A percentile compares a stretch with the other conserved stretches of the same genome.
These are phyloP conservation scores for Shiraia sp. DNA, from an alignment of 2,329 filamentous ascomycete species.

Conservation along the genomic window DNA sequence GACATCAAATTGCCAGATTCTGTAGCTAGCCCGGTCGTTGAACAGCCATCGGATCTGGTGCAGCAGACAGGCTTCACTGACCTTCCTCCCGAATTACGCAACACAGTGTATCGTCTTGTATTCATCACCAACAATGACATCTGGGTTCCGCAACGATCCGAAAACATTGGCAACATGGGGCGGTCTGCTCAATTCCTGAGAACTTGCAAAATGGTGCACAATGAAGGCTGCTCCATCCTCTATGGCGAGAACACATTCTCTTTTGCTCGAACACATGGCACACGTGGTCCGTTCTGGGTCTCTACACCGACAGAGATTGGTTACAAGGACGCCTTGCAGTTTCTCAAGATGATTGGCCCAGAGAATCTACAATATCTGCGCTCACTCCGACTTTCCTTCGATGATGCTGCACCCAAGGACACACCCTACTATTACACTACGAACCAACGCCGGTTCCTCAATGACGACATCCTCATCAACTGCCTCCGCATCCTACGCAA, in stretches of 20 bases:
- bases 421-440: constrained; percentile 44
- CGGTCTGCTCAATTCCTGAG: constrained; percentile 52
- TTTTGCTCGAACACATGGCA: constrained; percentile 46
- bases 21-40: not conserved
- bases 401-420: constrained; percentile 50
- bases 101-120: constrained; percentile 51
- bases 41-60: not conserved
- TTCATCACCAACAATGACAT: constrained; percentile 45
- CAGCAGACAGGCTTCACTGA: constrained; percentile 27
- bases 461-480: constrained; percentile 52
- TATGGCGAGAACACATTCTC: constrained; percentile 56
- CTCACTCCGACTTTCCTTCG: constrained; percentile 49
- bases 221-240: constrained; percentile 53
- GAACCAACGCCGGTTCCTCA: constrained; percentile 53
- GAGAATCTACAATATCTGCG: constrained; percentile 53
- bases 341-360: constrained; percentile 53
- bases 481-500: constrained; percentile 50
- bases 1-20: constrained; percentile 13
- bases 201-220: constrained; percentile 50
- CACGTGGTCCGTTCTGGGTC: constrained; percentile 48
- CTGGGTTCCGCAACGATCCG: constrained; percentile 31
- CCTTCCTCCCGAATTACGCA: constrained; percentile 50
- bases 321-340: constrained; percentile 51
- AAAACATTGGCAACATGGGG: constrained; percentile 34
- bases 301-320: constrained; percentile 51